phyloP scores from a whole-genome alignment of 2,329 filamentous ascomycete genomes.

The Rhynchosporium secalis region DNA sequence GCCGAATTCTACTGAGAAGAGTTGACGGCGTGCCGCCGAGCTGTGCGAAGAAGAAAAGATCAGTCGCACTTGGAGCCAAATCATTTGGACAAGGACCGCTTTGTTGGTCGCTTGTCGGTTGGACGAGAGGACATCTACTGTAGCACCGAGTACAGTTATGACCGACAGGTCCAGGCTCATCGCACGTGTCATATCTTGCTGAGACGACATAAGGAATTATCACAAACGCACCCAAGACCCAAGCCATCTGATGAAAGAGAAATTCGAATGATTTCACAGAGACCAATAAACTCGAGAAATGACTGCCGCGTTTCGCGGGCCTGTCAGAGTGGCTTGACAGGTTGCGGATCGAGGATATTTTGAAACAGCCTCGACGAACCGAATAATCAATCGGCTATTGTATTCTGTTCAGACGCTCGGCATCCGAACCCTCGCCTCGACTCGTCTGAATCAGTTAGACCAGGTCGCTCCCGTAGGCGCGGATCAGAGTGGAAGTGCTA shows the following conservation, averaged over 20 bases:
- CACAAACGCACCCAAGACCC: too few relatives aligned
- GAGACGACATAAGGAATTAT: too few relatives aligned
- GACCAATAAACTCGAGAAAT: not conserved
- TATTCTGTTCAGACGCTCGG: constrained; percentile 11
- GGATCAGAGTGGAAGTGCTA: constrained; percentile 1
- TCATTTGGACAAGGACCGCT: not conserved
- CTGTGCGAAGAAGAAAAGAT: too few relatives aligned
- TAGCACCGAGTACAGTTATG: too few relatives aligned
- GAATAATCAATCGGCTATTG: too few relatives aligned
- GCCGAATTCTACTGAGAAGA: too few relatives aligned
- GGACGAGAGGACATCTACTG: too few relatives aligned
- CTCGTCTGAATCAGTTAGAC: not conserved
- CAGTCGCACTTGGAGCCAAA: too few relatives aligned
- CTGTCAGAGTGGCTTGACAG: constrained; percentile 13
- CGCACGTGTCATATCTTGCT: too few relatives aligned
- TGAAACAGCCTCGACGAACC: constrained; percentile 16
- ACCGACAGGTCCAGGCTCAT: too few relatives aligned
- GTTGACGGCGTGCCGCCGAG: too few relatives aligned
- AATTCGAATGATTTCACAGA: not conserved
- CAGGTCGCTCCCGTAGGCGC: constrained; percentile 10
- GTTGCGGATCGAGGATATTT: constrained; percentile 18
- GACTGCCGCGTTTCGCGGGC: constrained; percentile 20
- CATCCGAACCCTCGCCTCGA: not conserved
- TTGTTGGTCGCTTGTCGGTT: too few relatives aligned
- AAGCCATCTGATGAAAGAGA: not conserved